Evolutionary conservation across 495 filamentous ascomycete species (phyloP).

Genomic region (Penicillium goetzii): DNA sequence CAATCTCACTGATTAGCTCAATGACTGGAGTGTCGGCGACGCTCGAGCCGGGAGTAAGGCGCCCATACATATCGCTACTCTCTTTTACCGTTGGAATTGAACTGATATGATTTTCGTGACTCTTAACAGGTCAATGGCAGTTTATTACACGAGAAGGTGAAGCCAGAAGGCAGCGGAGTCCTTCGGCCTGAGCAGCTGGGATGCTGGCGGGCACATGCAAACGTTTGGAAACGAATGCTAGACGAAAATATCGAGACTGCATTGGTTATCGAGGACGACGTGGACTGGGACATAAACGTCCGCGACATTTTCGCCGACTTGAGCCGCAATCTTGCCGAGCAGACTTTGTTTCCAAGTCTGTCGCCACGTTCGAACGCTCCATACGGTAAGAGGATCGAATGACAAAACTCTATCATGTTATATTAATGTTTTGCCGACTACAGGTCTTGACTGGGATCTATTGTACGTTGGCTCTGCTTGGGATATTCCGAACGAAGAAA

Average conservation of each 20-base stretch:
- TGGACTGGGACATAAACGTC: conserved; percentile 4
- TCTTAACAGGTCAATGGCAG: background rate
- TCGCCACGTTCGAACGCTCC: background rate
- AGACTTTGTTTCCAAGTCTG: conserved; percentile 1
- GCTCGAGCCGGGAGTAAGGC: background rate
- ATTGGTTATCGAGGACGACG: conserved; percentile 5
- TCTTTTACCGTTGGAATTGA: background rate
- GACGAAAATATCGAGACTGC: conserved; percentile 9
- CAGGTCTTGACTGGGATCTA: background rate
- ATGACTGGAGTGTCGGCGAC: conserved; percentile 2
- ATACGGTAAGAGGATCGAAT: background rate
- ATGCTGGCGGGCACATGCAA: conserved; percentile 14
- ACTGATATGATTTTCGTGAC: background rate
- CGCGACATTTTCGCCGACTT: conserved; percentile 2
- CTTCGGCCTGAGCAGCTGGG: conserved; percentile 11
- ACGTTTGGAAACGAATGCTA: conserved; percentile 11
- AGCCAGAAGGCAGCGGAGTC: conserved; percentile 6
- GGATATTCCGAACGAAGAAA: background rate
- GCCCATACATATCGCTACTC: background rate
- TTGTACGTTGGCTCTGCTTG: conserved; percentile 4
- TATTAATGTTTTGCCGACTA: background rate
- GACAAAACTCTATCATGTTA: background rate
- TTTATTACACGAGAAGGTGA: conserved; percentile 7
- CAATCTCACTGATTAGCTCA: conserved; percentile 3
- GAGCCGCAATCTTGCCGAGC: background rate